phyloP scores from a whole-genome alignment of 495 filamentous ascomycete species.

The Penicilliopsis zonata region DNA sequence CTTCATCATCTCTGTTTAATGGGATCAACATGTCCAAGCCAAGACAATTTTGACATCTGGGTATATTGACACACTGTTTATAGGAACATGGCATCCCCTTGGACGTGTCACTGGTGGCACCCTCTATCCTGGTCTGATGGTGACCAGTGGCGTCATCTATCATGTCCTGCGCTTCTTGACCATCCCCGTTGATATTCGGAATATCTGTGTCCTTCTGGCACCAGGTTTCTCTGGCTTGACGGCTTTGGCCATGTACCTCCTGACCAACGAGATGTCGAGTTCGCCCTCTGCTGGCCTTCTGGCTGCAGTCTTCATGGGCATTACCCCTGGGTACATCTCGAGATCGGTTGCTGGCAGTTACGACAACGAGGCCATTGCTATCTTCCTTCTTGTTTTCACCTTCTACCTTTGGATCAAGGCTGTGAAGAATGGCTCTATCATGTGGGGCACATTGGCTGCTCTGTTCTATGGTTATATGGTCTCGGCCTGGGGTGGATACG shows the following conservation, averaged over 20 bases:
- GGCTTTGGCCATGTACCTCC: constrained; percentile 83
- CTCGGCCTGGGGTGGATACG: constrained; percentile 98
- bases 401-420: constrained; percentile 99
- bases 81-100: constrained; percentile 97
- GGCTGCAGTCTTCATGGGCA: constrained; percentile 94
- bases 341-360: constrained; percentile 97
- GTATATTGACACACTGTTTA: constrained; percentile 1
- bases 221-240: constrained; percentile 94
- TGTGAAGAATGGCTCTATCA: constrained; percentile 85
- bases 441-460: constrained; percentile 91
- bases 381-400: constrained; percentile 96
- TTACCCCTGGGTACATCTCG: constrained; percentile 94
- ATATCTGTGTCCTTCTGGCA: constrained; percentile 94
- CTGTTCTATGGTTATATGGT: constrained; percentile 99
- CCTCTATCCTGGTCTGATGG: constrained; percentile 97
- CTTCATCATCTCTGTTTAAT: constrained; percentile 1
- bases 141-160: constrained; percentile 95
- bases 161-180: constrained; percentile 84
- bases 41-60: constrained; percentile 12
- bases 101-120: constrained; percentile 98
- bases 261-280: constrained; percentile 91
- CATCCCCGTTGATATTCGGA: constrained; percentile 95
- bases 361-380: constrained; percentile 99
- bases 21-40: constrained; percentile 2
- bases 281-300: constrained; percentile 90